A percentile compares a stretch with the other conserved stretches of the same genome.
These are phyloP conservation scores for Epichloe typhina DNA, from an alignment of 2,329 filamentous ascomycete species.

Conservation along the genomic window DNA sequence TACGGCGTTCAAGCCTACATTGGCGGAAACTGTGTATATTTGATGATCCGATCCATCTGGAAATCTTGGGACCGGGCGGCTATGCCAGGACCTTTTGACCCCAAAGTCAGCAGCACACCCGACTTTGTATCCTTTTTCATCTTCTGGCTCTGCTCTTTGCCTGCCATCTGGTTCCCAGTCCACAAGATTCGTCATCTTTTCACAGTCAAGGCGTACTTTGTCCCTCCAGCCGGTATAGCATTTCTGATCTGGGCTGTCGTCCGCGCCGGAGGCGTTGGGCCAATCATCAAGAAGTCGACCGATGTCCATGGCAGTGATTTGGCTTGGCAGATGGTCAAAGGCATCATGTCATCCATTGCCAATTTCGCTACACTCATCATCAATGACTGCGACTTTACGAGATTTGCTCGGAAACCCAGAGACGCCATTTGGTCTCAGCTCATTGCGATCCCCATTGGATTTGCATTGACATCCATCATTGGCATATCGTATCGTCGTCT, in stretches of 20 bases:
- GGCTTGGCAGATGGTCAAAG: constrained; percentile 71
- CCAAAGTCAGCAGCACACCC: constrained; percentile 54
- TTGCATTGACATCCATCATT: constrained; percentile 73
- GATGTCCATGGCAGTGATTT: constrained; percentile 52
- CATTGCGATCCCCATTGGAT: constrained; percentile 56
- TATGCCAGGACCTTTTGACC: constrained; percentile 54
- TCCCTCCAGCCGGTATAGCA: constrained; percentile 68
- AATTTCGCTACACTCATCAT: constrained; percentile 84
- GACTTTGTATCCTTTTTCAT: constrained; percentile 74
- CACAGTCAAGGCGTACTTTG: constrained; percentile 77
- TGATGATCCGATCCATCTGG: constrained; percentile 87
- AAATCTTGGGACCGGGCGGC: constrained; percentile 44
- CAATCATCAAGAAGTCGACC: constrained; percentile 59
- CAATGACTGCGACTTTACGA: constrained; percentile 72
- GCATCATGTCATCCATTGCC: constrained; percentile 78
- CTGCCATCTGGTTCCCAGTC: constrained; percentile 80
- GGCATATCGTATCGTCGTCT: constrained; percentile 64
- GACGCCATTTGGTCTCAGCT: constrained; percentile 76
- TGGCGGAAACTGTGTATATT: constrained; percentile 68
- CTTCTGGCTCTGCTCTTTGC: constrained; percentile 71
- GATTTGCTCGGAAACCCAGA: constrained; percentile 64
- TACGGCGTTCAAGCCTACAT: constrained; percentile 80
- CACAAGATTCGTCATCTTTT: constrained; percentile 83
- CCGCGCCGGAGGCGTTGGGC: constrained; percentile 69
- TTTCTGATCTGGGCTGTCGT: constrained; percentile 83